phyloP scores from a whole-genome alignment of 208 protist genomes.

The Acanthamoeba castellanii region DNA sequence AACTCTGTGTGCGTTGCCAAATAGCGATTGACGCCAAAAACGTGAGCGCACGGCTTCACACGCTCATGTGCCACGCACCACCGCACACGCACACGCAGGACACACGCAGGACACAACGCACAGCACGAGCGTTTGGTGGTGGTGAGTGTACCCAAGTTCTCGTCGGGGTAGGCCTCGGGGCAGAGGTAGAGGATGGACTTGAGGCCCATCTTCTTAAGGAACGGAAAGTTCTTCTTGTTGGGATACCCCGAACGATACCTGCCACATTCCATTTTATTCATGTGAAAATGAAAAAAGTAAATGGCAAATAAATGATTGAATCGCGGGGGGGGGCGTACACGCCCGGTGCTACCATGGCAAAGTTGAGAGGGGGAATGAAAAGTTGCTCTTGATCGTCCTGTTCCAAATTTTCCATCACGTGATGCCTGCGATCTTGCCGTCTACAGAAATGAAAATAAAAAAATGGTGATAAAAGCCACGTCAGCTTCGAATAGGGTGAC shows the following conservation, averaged over 20 bases:
- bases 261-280: too few species aligned
- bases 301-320: not conserved
- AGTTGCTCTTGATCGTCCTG: conserved; percentile 65
- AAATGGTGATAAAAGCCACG: too few species aligned
- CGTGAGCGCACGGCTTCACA: not conserved
- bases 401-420: conserved; percentile 23
- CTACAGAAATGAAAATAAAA: too few species aligned
- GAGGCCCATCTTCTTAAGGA: conserved; percentile 95
- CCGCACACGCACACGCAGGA: too few species aligned
- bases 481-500: too few species aligned
- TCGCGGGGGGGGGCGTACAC: conserved; percentile 90
- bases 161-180: conserved; percentile 74
- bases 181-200: conserved; percentile 92
- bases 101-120: not conserved
- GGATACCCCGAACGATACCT: conserved; percentile 94
- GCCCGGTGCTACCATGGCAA: conserved; percentile 96
- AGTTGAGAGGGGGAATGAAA: conserved; percentile 93
- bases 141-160: conserved; percentile 2
- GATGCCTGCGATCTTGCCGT: too few species aligned
- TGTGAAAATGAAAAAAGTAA: not conserved
- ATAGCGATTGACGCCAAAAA: conserved; percentile 89
- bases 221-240: conserved; percentile 97
- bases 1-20: conserved; percentile 90
- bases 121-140: not conserved
- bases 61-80: not conserved